phyloP scores from a whole-genome alignment of 306 rosid genomes.

The Hylodesmum podocarpum region DNA sequence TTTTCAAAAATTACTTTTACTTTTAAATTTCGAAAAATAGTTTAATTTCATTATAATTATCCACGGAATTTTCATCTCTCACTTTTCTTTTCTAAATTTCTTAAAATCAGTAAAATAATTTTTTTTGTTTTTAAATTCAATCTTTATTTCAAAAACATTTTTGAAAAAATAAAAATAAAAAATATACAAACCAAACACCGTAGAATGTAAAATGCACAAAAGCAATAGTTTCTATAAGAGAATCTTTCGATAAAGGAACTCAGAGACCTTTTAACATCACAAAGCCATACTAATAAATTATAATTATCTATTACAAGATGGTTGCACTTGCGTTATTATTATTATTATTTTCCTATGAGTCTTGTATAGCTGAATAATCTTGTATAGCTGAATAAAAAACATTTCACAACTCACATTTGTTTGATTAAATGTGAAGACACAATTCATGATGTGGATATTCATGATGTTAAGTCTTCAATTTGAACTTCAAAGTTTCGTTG shows the following conservation, averaged over 20 bases:
- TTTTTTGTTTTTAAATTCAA: no score
- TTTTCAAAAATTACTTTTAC: no score
- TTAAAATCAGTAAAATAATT: no score
- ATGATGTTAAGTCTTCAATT: neutral
- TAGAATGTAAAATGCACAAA: no score
- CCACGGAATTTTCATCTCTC: no score
- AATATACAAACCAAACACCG: no score
- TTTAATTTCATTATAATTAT: no score
- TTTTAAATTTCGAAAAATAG: no score
- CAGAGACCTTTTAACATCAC: neutral
- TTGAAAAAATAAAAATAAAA: no score
- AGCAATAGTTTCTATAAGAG: neutral
- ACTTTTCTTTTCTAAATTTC: no score
- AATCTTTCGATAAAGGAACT: neutral
- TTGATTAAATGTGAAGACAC: constrained; percentile 5
- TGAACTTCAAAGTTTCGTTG: neutral
- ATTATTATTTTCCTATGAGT: no score
- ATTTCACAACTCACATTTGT: neutral
- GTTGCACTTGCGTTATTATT: neutral
- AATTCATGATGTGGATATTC: neutral
- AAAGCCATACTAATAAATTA: neutral
- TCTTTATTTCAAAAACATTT: no score
- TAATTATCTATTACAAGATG: neutral
- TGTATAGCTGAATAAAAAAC: neutral
- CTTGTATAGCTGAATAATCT: neutral